These are phyloP conservation scores for Acanthamoeba sp. DNA, from an alignment of 208 protist species.

Conservation along the genomic window DNA sequence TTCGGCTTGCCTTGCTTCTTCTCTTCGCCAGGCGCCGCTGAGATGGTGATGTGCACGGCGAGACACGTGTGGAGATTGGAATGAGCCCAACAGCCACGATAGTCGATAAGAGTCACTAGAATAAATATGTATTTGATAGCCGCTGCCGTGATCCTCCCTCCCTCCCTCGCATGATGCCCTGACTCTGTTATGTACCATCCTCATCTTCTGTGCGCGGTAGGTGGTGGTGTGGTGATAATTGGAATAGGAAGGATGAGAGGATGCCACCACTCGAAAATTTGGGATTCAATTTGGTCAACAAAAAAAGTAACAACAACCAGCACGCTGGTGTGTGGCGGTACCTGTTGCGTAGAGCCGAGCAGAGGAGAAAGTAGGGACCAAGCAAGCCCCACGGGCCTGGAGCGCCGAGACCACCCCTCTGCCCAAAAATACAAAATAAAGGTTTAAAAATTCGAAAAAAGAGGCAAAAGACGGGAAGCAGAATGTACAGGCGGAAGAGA, in stretches of 20 bases:
- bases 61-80: no score
- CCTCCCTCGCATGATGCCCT: not conserved
- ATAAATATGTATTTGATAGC: not conserved
- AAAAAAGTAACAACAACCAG: no score
- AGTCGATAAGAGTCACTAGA: not conserved
- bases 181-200: not conserved
- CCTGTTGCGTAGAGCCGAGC: not conserved
- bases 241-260: not conserved
- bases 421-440: not conserved
- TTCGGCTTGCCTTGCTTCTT: not conserved
- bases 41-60: not conserved
- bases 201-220: not conserved
- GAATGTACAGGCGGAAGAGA: not conserved
- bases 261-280: no score
- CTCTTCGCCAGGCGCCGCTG: not conserved
- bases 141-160: not conserved
- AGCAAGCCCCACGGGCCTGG: not conserved
- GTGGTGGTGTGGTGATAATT: not conserved
- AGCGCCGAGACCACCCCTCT: not conserved
- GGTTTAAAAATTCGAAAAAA: not conserved
- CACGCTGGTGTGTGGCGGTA: not conserved
- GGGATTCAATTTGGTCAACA: no score
- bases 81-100: no score
- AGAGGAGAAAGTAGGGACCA: not conserved
- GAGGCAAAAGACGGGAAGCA: not conserved